These are phyloP conservation scores for Diaporthe aspalathi DNA, from an alignment of 2,329 filamentous ascomycete species.

Conservation along the genomic window DNA sequence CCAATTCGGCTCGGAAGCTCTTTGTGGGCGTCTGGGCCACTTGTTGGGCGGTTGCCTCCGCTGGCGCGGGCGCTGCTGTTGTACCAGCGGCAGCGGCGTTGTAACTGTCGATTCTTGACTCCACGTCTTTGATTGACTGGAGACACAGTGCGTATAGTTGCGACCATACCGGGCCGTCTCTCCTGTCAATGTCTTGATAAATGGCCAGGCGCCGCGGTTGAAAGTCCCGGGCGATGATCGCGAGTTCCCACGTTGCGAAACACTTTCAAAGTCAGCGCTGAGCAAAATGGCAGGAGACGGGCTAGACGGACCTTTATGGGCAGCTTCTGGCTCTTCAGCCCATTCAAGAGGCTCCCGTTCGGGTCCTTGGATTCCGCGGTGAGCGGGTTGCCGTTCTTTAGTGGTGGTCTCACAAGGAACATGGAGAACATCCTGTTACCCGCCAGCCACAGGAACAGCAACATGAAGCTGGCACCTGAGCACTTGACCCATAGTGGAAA, in stretches of 20 bases:
- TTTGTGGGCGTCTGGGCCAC: slow-evolving; percentile 54
- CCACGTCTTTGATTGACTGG: slow-evolving; percentile 74
- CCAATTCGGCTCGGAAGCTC: slow-evolving; percentile 57
- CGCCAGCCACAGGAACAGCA: slow-evolving; percentile 80
- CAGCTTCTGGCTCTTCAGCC: slow-evolving; percentile 84
- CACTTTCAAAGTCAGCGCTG: slow-evolving; percentile 56
- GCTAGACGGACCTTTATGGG: slow-evolving; percentile 70
- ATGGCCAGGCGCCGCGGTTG: slow-evolving; percentile 82
- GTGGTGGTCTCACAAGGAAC: slow-evolving; percentile 82
- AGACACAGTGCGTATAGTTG: slow-evolving; percentile 80
- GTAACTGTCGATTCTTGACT: slow-evolving; percentile 73
- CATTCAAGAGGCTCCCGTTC: slow-evolving; percentile 88
- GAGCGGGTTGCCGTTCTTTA: slow-evolving; percentile 87
- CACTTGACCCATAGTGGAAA: slow-evolving; percentile 54
- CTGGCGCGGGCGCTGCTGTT: slow-evolving; percentile 48
- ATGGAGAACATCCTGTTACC: slow-evolving; percentile 82
- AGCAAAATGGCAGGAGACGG: not conserved
- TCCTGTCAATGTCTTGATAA: slow-evolving; percentile 87
- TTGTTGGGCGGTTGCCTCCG: slow-evolving; percentile 53
- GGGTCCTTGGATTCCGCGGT: slow-evolving; percentile 89
- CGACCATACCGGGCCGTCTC: slow-evolving; percentile 82
- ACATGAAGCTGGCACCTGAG: slow-evolving; percentile 70
- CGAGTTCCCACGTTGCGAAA: slow-evolving; percentile 93
- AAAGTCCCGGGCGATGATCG: slow-evolving; percentile 80
- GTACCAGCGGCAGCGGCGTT: slow-evolving; percentile 59